Evolutionary conservation across 129 eudicot genomes (phyloP).

Genomic region (Flaveria brownii): DNA sequence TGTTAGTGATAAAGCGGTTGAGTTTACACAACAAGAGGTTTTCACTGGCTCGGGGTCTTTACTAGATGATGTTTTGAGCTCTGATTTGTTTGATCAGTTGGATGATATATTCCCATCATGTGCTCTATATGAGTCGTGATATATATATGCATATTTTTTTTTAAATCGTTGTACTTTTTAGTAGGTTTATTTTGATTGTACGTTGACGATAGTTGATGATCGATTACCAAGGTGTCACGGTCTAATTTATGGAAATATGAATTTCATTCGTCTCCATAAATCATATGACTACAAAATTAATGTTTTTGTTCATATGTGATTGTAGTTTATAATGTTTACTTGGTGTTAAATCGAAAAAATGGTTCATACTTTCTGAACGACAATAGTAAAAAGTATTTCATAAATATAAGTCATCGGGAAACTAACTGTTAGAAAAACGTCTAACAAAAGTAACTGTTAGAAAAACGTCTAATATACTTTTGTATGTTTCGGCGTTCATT

Average conservation of each 20-base stretch:
- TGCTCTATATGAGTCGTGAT: slow-evolving; percentile 20
- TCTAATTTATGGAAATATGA: not conserved
- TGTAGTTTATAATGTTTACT: not conserved
- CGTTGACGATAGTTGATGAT: not conserved
- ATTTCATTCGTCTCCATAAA: not conserved
- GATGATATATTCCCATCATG: slow-evolving; percentile 38
- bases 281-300: not conserved
- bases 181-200: not conserved
- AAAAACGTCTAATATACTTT: too few species aligned
- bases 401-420: too few species aligned
- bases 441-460: too few species aligned
- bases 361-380: too few species aligned
- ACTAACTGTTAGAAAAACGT: too few species aligned
- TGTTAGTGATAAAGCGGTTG: slow-evolving; percentile 12
- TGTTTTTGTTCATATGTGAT: not conserved
- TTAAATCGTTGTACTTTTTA: not conserved
- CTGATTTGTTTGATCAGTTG: slow-evolving; percentile 42
- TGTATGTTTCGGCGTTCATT: too few species aligned
- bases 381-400: too few species aligned
- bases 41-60: slow-evolving; percentile 37
- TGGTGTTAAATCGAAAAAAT: not conserved
- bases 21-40: slow-evolving; percentile 6
- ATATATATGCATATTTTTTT: not conserved
- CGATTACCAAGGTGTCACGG: not conserved
- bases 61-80: slow-evolving; percentile 38